Evolutionary conservation across 768 basidiomycete genomes (phyloP).

Genomic region (Phlebiopsis flavidoalba): DNA sequence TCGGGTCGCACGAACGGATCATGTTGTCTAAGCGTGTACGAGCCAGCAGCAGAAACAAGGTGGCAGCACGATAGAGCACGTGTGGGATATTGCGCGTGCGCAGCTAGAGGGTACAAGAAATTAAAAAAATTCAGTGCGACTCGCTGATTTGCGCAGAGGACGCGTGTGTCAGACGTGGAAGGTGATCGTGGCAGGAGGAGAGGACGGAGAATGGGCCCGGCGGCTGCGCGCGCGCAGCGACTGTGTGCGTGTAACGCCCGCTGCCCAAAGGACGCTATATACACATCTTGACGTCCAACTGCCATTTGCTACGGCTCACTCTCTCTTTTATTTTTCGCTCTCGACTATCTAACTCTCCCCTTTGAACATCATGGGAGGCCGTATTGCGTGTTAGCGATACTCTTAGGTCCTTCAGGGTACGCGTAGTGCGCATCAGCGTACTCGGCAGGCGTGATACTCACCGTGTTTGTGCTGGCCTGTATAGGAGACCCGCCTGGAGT

Average conservation of each 20-base stretch:
- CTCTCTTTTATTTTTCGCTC: background rate
- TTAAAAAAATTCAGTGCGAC: background rate
- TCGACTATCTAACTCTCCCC: background rate
- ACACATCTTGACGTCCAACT: conserved; percentile 2
- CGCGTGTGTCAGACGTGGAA: background rate
- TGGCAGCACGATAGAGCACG: background rate
- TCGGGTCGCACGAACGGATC: conserved; percentile 77
- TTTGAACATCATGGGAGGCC: conserved; percentile 49
- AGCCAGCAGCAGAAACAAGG: background rate
- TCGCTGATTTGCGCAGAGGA: background rate
- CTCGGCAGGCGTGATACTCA: background rate
- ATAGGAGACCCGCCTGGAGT: conserved; percentile 76
- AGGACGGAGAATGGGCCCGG: background rate
- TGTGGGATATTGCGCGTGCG: background rate
- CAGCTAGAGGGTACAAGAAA: background rate
- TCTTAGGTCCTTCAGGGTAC: conserved; percentile 64
- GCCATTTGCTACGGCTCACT: conserved; percentile 4
- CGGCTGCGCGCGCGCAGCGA: background rate
- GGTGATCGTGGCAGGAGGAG: background rate
- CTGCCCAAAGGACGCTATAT: background rate
- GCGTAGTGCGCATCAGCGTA: conserved; percentile 21
- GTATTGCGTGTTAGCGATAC: conserved; percentile 62
- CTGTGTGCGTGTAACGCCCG: background rate
- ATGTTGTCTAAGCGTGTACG: conserved; percentile 26
- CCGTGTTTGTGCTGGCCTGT: background rate